These are phyloP conservation scores for Nymphaea thermarum DNA, from an alignment of 164 flowering plant species.

Conservation along the genomic window DNA sequence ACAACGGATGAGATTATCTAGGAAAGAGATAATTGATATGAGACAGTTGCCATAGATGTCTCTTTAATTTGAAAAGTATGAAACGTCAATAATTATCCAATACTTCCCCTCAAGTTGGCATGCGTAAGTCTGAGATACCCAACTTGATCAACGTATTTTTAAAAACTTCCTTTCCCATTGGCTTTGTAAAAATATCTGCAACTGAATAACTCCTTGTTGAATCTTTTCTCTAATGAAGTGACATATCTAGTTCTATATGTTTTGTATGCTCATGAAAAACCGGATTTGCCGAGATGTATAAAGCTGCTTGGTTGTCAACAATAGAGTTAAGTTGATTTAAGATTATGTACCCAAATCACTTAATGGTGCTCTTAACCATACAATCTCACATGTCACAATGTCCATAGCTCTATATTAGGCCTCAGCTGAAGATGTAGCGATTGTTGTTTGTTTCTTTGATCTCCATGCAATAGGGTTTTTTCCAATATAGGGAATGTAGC, in stretches of 20 bases:
- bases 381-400: background rate
- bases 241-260: background rate
- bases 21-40: too few species aligned
- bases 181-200: background rate
- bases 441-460: background rate
- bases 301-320: slow-evolving; percentile 1
- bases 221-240: background rate
- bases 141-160: background rate
- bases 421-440: background rate
- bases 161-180: background rate
- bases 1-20: too few species aligned
- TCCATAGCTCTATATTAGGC: background rate
- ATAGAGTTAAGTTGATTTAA: background rate
- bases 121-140: slow-evolving; percentile 3
- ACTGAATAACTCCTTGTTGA: background rate
- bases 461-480: background rate
- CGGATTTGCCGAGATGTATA: background rate
- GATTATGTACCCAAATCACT: background rate
- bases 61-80: too few species aligned
- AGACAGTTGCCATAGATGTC: too few species aligned
- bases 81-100: background rate
- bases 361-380: background rate
- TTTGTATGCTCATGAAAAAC: background rate
- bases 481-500: background rate
- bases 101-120: background rate